Evolutionary conservation across 2,329 filamentous ascomycete species (phyloP), one percentile per base, ranked within the genome.

Genomic region (Diaporthe sp.): DNA sequence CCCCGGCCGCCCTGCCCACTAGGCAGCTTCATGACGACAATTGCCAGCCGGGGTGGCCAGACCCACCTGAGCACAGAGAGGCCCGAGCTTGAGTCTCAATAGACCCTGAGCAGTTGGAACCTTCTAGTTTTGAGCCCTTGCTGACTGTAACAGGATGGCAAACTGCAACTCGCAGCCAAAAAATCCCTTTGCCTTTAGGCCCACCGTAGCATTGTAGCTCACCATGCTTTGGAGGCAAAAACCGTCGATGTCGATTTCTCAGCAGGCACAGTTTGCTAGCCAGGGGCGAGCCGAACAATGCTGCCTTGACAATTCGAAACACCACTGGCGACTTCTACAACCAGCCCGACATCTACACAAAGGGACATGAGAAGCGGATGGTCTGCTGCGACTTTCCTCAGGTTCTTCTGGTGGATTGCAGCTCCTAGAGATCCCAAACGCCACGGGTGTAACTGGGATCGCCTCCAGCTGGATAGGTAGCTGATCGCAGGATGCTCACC

Each of bases 81-180:
- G 62, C 76, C 77, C 77, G 77, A 79, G 78, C 78, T 79, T 72
- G 65, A 78, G 65, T 71, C 71, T 75, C 79, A 78, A 77, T 77
- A 80, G 77, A 68, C 77, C 78, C 78, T 75, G 78, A 77, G 78
- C 49, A 28, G 34, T 39, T 73, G 61, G 61, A 75, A 60, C 53
- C 61, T 65, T 65, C 62, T 68, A 39, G 25, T 55, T 58, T 51
- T 37, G 22, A n/a, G 28, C 37, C 22, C 22, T 37, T 70, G n/a
- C 58, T 55, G 28, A 71, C 60, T 55, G 31, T 51, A n/a, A 49
- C 44, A 25, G 44, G 44, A 70, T 55, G 65, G 65, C 49, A 70
- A 70, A n/a, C 46, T 28, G 31, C 22, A 39, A 39, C 4, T 25
- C 28, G 7, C n/a, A 65, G 25, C 61, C 61, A 8, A 28, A 28